Percentiles rank a stretch among this genome's conserved stretches.
Conservation (phyloP, 352 stramenopile genomes). For the Saprolegnia diclina region DNA sequence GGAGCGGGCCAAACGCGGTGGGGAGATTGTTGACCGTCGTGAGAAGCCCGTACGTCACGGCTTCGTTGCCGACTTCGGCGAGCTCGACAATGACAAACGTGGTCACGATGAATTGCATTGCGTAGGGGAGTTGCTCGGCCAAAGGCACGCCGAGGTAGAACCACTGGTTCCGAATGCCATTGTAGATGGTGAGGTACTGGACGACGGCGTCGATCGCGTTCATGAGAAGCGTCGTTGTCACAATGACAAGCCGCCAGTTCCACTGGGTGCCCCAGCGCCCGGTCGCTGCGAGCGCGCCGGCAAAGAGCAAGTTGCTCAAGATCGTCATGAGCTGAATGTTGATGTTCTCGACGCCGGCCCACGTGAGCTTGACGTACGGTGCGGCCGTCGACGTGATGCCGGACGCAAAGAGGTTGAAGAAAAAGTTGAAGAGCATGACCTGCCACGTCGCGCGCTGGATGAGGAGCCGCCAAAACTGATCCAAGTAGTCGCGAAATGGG, state of each 20-base stretch:
- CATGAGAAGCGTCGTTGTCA: conserved; percentile 35
- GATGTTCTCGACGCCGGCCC: conserved; percentile 49
- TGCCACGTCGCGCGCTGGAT: conserved; percentile 26
- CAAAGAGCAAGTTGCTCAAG: conserved; percentile 48
- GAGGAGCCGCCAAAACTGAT: conserved; percentile 26
- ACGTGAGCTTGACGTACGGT: conserved; percentile 51
- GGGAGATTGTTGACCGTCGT: conserved; percentile 30
- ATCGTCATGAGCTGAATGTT: conserved; percentile 41
- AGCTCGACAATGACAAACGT: conserved; percentile 33
- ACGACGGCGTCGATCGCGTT: conserved; percentile 40
- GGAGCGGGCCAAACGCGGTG: conserved; percentile 20
- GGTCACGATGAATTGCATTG: conserved; percentile 31
- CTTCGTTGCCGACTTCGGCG: conserved; percentile 30
- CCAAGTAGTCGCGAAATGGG: conserved; percentile 8
- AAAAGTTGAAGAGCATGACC: conserved; percentile 29
- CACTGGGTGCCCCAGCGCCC: conserved; percentile 47
- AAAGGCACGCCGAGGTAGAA: conserved; percentile 45
- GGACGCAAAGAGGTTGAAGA: conserved; percentile 47
- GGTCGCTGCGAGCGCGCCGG: conserved; percentile 31
- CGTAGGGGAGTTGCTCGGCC: conserved; percentile 42
- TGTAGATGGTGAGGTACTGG: conserved; percentile 51
- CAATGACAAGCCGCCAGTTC: conserved; percentile 48
- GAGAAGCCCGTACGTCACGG: conserved; percentile 28
- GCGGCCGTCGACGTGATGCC: conserved; percentile 37
- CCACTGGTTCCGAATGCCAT: conserved; percentile 44